Conservation (phyloP, 768 basidiomycete genomes). For the Boletus tylopilopsis region DNA sequence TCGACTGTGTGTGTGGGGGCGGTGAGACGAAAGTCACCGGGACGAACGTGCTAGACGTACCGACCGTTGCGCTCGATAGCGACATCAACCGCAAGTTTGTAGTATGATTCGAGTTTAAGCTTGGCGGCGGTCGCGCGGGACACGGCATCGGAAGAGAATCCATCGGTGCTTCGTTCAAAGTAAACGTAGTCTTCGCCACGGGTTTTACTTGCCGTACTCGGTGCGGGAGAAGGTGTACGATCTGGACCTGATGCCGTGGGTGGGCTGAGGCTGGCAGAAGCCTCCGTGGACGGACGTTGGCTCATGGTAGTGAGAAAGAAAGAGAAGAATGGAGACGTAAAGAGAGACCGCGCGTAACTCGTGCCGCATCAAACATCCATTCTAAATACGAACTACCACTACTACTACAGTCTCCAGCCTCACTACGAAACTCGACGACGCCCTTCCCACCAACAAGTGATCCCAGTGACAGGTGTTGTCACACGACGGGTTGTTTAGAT, state of each 20-base stretch:
- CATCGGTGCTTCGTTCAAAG: constrained; percentile 82
- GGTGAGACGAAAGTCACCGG: constrained; percentile 3
- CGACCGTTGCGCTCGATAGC: constrained; percentile 94
- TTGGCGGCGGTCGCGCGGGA: constrained; percentile 92
- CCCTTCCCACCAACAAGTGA: no score
- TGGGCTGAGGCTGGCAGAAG: constrained; percentile 20
- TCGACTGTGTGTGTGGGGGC: constrained; percentile 47
- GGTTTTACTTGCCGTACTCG: constrained; percentile 28
- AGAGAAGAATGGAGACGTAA: constrained; percentile 9
- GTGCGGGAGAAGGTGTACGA: constrained; percentile 28
- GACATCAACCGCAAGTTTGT: constrained; percentile 96
- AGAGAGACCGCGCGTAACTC: constrained; percentile 13
- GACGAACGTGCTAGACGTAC: constrained; percentile 38
- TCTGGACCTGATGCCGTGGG: constrained; percentile 19
- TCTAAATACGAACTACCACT: not conserved
- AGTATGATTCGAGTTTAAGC: constrained; percentile 95
- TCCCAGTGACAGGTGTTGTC: no score
- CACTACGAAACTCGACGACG: no score
- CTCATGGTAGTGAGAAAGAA: constrained; percentile 20
- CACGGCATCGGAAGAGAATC: constrained; percentile 82
- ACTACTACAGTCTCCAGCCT: no score
- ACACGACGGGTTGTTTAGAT: constrained; percentile 29
- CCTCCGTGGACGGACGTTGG: constrained; percentile 29
- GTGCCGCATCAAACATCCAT: not conserved
- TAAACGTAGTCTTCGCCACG: constrained; percentile 74